Evolutionary conservation across 2,329 filamentous ascomycete genomes (phyloP), one percentile per base, ranked within the genome.

Genomic region (Apiospora sp.): DNA sequence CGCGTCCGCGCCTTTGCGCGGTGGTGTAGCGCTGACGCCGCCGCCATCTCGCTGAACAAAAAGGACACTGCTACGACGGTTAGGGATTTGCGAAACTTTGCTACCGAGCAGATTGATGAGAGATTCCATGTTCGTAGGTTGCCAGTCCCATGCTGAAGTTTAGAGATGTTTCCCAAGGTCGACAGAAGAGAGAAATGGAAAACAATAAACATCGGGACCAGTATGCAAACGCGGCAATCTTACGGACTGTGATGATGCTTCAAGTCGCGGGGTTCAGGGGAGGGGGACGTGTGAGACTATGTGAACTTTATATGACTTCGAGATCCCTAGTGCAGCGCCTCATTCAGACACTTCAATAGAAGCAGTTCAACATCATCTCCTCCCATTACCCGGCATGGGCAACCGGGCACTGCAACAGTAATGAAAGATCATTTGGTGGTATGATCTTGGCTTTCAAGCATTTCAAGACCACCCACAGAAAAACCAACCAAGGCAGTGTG

Each of bases 71-170:
- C 58, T 41, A 41, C 58, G 58, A 41, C 34, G 58, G 16, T 37
- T 64, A n/a, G 58, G 58, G 22, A 64, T 64, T 41, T 64, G 58
- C 58, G 58, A 41, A n/a, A 64, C 58, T 64, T 64, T 64, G 58
- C 58, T 41, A 30, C 58, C 58, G 34, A 64, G 58, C n/a, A 64
- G 19, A 64, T 2, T 64, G 58, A 64, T 64, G 58, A 64, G 58
- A 8, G 58, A 64, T 64, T 64, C 58, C 58, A 64, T 64, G 34
- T 19, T 64, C 1, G 22, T n/a, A 64, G 12, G 4, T 34, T 24
- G n/a, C 19, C 34, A 41, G 34, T 64, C 34, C 58, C 58, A 64
- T 64, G 19, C 19, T 64, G 58, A 41, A 22, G 34, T 14, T 41
- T 64, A n/a, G 58, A 12, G 10, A 41, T 64, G 19, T 41, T 24